phyloP scores from a whole-genome alignment of 2,329 filamentous ascomycete species.

The Fusarium bulbicola region DNA sequence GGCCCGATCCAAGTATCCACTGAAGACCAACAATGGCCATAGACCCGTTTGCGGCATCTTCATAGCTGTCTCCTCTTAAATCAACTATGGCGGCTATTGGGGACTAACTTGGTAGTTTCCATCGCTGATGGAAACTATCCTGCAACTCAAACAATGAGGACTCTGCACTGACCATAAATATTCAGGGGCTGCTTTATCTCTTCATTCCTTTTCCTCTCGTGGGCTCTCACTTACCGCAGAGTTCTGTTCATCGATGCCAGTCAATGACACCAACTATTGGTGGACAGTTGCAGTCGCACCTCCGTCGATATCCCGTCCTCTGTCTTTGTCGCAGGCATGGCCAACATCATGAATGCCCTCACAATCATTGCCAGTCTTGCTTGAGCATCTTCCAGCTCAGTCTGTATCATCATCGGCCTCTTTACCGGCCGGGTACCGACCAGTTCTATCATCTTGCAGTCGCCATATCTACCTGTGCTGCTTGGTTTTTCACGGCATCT shows the following conservation, averaged over 20 bases:
- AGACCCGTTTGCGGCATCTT: background rate
- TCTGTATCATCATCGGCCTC: background rate
- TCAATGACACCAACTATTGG: background rate
- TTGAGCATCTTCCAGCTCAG: background rate
- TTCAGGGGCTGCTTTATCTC: background rate
- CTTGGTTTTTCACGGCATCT: background rate
- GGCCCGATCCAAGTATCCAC: background rate
- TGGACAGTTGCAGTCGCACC: background rate
- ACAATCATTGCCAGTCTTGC: background rate
- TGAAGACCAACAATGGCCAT: background rate
- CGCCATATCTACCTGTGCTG: background rate
- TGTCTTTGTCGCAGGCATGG: background rate
- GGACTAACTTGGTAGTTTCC: background rate
- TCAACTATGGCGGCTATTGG: background rate
- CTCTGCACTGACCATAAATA: background rate
- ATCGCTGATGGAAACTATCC: background rate
- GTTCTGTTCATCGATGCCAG: background rate
- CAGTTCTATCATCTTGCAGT: background rate
- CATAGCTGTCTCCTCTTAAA: too few species aligned
- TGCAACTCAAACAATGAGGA: background rate
- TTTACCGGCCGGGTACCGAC: background rate
- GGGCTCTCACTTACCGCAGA: background rate
- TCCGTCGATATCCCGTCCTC: background rate
- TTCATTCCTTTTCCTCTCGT: background rate
- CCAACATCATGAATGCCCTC: background rate